Conservation (phyloP, 345 rosid genomes). For the Moricandia moricandioides region DNA sequence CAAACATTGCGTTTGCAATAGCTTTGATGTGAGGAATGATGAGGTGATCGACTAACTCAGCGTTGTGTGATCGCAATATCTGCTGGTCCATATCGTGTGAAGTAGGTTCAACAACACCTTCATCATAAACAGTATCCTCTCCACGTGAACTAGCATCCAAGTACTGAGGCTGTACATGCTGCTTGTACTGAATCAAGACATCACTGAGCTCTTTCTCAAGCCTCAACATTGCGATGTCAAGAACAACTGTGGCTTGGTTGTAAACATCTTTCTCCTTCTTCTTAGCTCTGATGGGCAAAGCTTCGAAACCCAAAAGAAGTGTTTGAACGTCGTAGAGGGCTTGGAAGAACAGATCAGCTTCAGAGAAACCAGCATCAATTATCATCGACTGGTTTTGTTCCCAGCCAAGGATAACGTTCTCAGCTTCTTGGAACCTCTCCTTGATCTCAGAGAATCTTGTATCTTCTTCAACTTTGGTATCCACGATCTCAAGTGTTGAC, state of each 20-base stretch:
- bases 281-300: conserved; percentile 33
- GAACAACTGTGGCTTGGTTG: conserved; percentile 43
- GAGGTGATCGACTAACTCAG: conserved; percentile 51
- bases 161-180: conserved; percentile 37
- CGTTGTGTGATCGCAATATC: conserved; percentile 30
- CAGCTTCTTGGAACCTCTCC: conserved; percentile 45
- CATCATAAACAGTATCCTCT: conserved; percentile 45
- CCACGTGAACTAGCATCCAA: conserved; percentile 41
- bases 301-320: conserved; percentile 36
- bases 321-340: conserved; percentile 51
- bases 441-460: conserved; percentile 39
- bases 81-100: conserved; percentile 22
- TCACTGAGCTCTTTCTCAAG: conserved; percentile 69
- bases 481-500: conserved; percentile 39
- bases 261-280: conserved; percentile 46
- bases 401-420: conserved; percentile 51
- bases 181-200: conserved; percentile 49
- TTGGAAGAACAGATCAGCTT: conserved; percentile 48
- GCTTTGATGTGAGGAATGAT: conserved; percentile 55
- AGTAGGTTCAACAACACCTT: conserved; percentile 34
- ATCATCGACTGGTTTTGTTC: conserved; percentile 45
- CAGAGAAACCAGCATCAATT: conserved; percentile 51
- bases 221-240: conserved; percentile 71
- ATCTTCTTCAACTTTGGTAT: conserved; percentile 38
- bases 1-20: conserved; percentile 68